Evolutionary conservation across 768 basidiomycete species (phyloP).

Genomic region (Baorangia bicolor): DNA sequence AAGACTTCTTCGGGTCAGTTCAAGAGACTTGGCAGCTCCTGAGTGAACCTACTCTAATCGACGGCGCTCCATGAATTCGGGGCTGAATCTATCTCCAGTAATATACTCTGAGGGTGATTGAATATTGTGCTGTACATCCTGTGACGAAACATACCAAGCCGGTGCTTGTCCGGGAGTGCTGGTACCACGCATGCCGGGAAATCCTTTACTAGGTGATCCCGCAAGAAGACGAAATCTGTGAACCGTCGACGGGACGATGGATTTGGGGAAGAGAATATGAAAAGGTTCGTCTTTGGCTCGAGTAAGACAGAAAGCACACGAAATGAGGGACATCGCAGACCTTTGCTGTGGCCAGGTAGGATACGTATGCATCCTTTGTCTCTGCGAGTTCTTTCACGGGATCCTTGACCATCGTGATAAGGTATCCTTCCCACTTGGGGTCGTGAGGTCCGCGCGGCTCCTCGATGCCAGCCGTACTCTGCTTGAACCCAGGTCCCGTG

Average conservation of each 20-base stretch:
- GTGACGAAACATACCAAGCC: conserved; percentile 66
- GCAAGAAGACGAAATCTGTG: conserved; percentile 94
- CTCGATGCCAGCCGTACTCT: conserved; percentile 69
- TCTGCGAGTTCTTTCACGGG: conserved; percentile 95
- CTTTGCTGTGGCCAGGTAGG: conserved; percentile 87
- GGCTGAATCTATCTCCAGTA: conserved; percentile 95
- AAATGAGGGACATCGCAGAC: conserved; percentile 42
- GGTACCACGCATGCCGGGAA: conserved; percentile 99
- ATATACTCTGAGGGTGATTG: conserved; percentile 72
- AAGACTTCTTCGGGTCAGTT: conserved; percentile 50
- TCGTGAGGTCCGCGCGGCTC: conserved; percentile 68
- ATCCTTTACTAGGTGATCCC: conserved; percentile 83
- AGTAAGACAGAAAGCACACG: conserved; percentile 5
- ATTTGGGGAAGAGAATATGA: conserved; percentile 74
- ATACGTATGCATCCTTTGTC: conserved; percentile 96
- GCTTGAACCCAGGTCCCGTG: conserved; percentile 75
- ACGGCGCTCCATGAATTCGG: conserved; percentile 94
- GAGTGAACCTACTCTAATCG: conserved; percentile 70
- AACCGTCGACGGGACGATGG: conserved; percentile 86
- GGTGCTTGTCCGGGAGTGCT: conserved; percentile 93
- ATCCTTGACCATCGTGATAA: conserved; percentile 81
- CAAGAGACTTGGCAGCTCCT: background rate
- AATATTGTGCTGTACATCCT: background rate
- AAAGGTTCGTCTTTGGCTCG: conserved; percentile 75
- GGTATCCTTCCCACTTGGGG: conserved; percentile 89